Base-by-base conservation (phyloP, 306 rosid species). In the Dryas octopetala region DNA sequence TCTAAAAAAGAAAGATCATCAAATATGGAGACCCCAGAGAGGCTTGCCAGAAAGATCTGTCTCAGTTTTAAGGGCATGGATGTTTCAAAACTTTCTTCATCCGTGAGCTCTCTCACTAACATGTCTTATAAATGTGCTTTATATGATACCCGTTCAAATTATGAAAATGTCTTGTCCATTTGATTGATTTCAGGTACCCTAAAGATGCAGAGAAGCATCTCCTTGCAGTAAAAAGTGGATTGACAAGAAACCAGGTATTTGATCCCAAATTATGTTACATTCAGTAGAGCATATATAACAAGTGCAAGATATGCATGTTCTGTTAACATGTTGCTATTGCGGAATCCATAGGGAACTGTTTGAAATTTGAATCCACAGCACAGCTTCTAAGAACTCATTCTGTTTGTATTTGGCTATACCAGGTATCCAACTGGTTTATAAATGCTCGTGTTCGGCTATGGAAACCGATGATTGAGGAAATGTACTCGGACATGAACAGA, bases 381-480 rank as follows among this genome's bases (percentile, higher is more conserved):
- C 49, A 4, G 68, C 68, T 5, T 49, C 14, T 4, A 32, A 17
- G 62, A 41, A 63, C 64, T 43, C 79, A 65, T 53, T 46, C n/a
- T 46, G 5, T 28, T 2, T 32, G 9, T 61, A 14, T 62, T 62
- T 68, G 67, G 13, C 9, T 75, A 60, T 19, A 26, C 5, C 78
- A 93, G 97, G 98, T 94, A 57, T 91, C 98, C 0, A 93, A 93
- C 78, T 93, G 98, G 98, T 93, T 93, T 73, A 93, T 91, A 74
- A 93, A 93, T 76, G 98, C 98, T 10, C 92, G 98, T 1, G 98
- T 94, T 16, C 77, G 98, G 65, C 83, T 94, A 63, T 94, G 98
- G 98, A 94, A 94, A 76, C 98, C 98, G 0, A 88, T 94, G 97
- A 91, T 94, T 5, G 98, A 94, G 57, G 98, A 94, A 81, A 94